A percentile compares a stretch with the other conserved stretches of the same genome.
Conservation (phyloP, 305 asterid genomes). For the Ruellia speciosa region DNA sequence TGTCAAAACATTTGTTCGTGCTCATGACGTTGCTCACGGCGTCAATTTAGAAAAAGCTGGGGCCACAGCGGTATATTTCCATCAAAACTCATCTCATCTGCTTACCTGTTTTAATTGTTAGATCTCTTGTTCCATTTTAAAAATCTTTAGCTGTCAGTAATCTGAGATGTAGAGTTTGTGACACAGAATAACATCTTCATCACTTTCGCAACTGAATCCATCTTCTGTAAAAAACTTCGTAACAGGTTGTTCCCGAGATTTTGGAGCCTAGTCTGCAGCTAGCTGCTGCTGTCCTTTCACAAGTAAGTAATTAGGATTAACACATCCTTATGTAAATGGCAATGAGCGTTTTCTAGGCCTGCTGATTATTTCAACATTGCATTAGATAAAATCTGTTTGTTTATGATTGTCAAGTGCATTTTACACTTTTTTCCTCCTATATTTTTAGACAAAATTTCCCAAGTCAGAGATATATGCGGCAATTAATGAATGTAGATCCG, state of each 20-base stretch:
- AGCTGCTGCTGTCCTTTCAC: constrained; percentile 54
- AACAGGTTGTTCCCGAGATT: constrained; percentile 52
- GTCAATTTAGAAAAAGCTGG: constrained; percentile 96
- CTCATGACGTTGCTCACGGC: constrained; percentile 99
- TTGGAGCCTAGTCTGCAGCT: constrained; percentile 55
- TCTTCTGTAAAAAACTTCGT: background rate
- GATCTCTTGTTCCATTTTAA: too few species aligned
- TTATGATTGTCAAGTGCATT: background rate
- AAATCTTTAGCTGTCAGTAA: too few species aligned
- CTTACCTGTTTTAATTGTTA: too few species aligned
- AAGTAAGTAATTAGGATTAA: constrained; percentile 34
- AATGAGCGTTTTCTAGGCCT: background rate
- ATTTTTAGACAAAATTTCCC: constrained; percentile 76
- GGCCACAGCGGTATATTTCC: constrained; percentile 76
- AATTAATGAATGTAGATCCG: constrained; percentile 85
- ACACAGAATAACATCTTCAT: too few species aligned
- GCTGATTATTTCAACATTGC: background rate
- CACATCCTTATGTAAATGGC: background rate
- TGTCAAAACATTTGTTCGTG: constrained; percentile 92
- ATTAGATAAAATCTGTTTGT: background rate
- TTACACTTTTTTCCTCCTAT: background rate
- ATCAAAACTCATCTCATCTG: too few species aligned
- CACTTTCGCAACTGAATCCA: background rate
- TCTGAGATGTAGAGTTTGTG: too few species aligned
- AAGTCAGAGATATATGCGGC: constrained; percentile 85